phyloP scores from a whole-genome alignment of 148 eudicot species.

The Rhododendron henanense region DNA sequence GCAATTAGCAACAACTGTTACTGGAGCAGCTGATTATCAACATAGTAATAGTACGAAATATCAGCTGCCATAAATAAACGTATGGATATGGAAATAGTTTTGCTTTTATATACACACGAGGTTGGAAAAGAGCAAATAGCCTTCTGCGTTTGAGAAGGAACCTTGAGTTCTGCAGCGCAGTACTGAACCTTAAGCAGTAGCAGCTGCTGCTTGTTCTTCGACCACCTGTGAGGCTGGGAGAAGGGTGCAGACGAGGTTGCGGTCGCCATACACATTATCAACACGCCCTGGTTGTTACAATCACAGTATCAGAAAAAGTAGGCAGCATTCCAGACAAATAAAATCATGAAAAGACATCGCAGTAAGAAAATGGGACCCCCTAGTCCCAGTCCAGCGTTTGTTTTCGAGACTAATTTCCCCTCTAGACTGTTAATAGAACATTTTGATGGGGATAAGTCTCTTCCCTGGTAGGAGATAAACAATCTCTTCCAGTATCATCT shows the following conservation, averaged over 20 bases:
- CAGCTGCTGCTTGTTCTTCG: constrained; percentile 87
- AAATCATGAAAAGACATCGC: background rate
- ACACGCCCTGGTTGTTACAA: constrained; percentile 57
- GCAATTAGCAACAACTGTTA: constrained; percentile 4
- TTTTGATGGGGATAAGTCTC: background rate
- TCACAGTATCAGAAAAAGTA: background rate
- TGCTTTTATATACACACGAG: constrained; percentile 27
- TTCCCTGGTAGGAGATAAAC: background rate
- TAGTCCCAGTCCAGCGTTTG: background rate
- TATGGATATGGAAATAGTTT: constrained; percentile 7
- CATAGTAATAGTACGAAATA: background rate
- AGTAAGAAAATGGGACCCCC: background rate
- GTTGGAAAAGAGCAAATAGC: constrained; percentile 1
- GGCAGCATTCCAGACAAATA: background rate
- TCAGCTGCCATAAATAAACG: background rate
- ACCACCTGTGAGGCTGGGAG: constrained; percentile 66
- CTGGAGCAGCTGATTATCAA: constrained; percentile 9
- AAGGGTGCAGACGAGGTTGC: constrained; percentile 93
- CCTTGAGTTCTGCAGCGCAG: background rate
- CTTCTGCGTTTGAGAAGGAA: constrained; percentile 9
- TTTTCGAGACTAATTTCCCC: background rate
- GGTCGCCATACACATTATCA: constrained; percentile 95
- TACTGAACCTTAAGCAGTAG: constrained; percentile 48
- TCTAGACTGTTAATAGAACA: background rate
- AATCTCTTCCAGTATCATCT: background rate